Base-by-base conservation (phyloP, 805 yeast genomes). In the Wickerhamomyces tratensis region DNA sequence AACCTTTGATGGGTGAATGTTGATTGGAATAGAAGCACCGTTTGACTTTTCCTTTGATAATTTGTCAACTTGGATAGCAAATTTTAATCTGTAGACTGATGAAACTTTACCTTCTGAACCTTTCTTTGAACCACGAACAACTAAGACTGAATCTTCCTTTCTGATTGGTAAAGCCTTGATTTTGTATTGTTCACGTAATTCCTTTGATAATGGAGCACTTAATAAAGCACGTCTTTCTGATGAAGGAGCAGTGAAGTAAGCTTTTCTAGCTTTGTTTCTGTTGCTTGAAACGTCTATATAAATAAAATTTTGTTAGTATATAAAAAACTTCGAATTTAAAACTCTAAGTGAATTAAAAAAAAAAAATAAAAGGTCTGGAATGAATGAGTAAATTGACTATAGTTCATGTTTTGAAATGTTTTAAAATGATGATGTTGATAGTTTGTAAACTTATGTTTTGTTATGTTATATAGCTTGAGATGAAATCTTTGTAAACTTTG, bases 221-320 rank as follows among this genome's bases (percentile, higher is more conserved):
- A 93, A 77, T 71, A 93, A 76, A 59, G 72, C 76, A 77, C 98
- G 86, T 77, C 97, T 86, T 67, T 76, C 86, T 59, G 91, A 83
- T 57, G 98, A 91, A 65, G 98, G 94, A 61, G 98, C 94, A 65
- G 77, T 77, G 91, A 93, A 93, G 84, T 93, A 86, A 73, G 98
- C 98, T 86, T 93, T 93, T 86, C 98, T 89, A 72, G 97, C 79
- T 84, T 93, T 93, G 74, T 95, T 85, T 81, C 98, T 93, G 69
- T 96, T 89, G 71, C 95, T 82, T 65, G 98, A 88, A 73, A 93
- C 98, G 96, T 93, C 96, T 85, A 52, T 41, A 31, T 41, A 35
- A 37, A 43, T 9, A 29, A 4, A 4, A 29, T 29, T 29, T 29
- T 43, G 68, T 66, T 63, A 63, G 67, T 58, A 59, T 35, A 33